These are phyloP conservation scores for Macrocybe gigantea DNA, from an alignment of 768 basidiomycete species.

Conservation along the genomic window DNA sequence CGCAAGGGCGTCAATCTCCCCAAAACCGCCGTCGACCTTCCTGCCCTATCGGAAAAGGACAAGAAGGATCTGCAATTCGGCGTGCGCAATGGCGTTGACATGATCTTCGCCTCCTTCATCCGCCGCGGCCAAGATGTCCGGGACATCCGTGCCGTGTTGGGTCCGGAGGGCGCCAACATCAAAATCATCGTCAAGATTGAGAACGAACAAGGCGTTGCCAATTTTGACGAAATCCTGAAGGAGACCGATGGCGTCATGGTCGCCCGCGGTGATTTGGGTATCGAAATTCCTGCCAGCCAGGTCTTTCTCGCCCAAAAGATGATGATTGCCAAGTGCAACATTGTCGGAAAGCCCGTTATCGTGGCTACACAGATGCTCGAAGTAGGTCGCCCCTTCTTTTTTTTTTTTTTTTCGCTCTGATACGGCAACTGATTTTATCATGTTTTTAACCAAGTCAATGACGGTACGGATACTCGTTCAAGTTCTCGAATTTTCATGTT, in stretches of 20 bases:
- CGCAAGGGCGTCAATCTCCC: constrained; percentile 99
- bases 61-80: constrained; percentile 92
- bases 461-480: constrained; percentile 47
- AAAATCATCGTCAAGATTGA: constrained; percentile 99
- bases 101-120: constrained; percentile 99
- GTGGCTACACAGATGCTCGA: constrained; percentile 99
- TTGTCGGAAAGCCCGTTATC: constrained; percentile 95
- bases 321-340: constrained; percentile 99
- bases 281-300: constrained; percentile 98
- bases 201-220: constrained; percentile 97
- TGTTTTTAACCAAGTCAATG: constrained; percentile 64
- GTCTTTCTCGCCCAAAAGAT: constrained; percentile 99
- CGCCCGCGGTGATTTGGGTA: constrained; percentile 97
- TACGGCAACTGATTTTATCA: constrained; percentile 8
- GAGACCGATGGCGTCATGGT: constrained; percentile 99
- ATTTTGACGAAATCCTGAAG: constrained; percentile 97
- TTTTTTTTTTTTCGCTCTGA: neutral
- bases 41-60: constrained; percentile 97
- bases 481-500: constrained; percentile 3
- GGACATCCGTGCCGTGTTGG: constrained; percentile 90
- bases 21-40: constrained; percentile 96
- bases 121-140: constrained; percentile 90
- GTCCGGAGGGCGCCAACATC: constrained; percentile 91
- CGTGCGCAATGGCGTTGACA: constrained; percentile 97
- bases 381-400: constrained; percentile 31